phyloP scores from a whole-genome alignment of 2,329 filamentous ascomycete species.

The Didymella arachidicola region DNA sequence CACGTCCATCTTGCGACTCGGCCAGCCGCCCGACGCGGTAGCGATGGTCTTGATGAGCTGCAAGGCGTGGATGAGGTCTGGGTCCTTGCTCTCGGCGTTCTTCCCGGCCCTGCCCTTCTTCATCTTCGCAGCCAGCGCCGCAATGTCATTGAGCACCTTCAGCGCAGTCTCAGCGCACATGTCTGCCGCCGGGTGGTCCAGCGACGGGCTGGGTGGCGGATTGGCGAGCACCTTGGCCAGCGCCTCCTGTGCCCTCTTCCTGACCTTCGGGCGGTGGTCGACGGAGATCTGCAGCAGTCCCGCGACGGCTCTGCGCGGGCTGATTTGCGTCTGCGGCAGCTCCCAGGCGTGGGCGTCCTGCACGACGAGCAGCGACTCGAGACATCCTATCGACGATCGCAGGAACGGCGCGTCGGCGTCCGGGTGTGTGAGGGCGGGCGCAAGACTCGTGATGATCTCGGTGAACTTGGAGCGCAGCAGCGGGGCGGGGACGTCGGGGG shows the following conservation, averaged over 20 bases:
- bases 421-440: slow-evolving; percentile 78
- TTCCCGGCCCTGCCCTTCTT: slow-evolving; percentile 65
- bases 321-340: slow-evolving; percentile 80
- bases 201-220: slow-evolving; percentile 86
- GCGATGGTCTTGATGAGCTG: slow-evolving; percentile 93
- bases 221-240: slow-evolving; percentile 82
- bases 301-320: slow-evolving; percentile 85
- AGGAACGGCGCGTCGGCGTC: slow-evolving; percentile 89
- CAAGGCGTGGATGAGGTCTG: slow-evolving; percentile 86
- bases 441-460: slow-evolving; percentile 86
- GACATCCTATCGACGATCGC: slow-evolving; percentile 86
- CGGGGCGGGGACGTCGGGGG: slow-evolving; percentile 81
- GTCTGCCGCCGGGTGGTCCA: slow-evolving; percentile 94
- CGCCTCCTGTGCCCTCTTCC: slow-evolving; percentile 91
- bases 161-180: slow-evolving; percentile 95
- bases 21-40: slow-evolving; percentile 88
- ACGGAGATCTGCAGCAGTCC: slow-evolving; percentile 84
- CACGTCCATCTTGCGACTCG: slow-evolving; percentile 91
- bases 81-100: slow-evolving; percentile 71
- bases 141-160: slow-evolving; percentile 78
- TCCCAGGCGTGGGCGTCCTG: slow-evolving; percentile 92
- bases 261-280: slow-evolving; percentile 89
- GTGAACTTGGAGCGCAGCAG: slow-evolving; percentile 94
- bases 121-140: slow-evolving; percentile 75
- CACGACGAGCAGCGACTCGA: slow-evolving; percentile 88